phyloP scores from a whole-genome alignment of 163 green algal genomes.

The Prototheca cutis region DNA sequence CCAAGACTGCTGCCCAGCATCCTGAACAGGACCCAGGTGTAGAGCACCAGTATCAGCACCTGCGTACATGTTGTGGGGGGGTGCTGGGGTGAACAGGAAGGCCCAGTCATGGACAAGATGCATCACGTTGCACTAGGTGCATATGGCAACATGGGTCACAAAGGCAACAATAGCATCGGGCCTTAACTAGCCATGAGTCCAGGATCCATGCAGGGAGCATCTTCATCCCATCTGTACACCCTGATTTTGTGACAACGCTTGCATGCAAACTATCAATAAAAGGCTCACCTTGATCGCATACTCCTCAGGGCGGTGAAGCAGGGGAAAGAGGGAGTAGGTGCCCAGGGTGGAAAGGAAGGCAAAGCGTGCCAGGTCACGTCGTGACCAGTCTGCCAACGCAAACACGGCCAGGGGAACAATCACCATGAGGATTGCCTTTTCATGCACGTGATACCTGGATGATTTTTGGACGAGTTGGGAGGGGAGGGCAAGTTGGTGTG shows the following conservation, averaged over 20 bases:
- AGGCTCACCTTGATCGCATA: conserved; percentile 65
- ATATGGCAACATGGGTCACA: too few relatives aligned
- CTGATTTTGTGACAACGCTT: too few relatives aligned
- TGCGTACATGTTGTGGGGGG: not conserved
- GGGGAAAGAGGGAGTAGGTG: conserved; percentile 72
- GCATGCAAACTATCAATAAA: too few relatives aligned
- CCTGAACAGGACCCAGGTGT: too few relatives aligned
- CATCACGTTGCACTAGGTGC: too few relatives aligned
- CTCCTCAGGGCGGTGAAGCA: conserved; percentile 68
- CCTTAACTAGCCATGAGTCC: too few relatives aligned
- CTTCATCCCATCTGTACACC: too few relatives aligned
- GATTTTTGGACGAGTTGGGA: too few relatives aligned
- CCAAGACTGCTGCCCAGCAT: too few relatives aligned
- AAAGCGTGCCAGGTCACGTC: conserved; percentile 24
- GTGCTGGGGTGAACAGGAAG: not conserved
- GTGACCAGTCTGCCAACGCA: not conserved
- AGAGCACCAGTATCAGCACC: conserved; percentile 44
- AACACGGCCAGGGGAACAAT: conserved; percentile 43
- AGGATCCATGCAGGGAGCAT: too few relatives aligned
- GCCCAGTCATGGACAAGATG: not conserved
- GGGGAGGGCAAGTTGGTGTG: too few relatives aligned
- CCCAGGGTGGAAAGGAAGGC: conserved; percentile 46
- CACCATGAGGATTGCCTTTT: conserved; percentile 83
- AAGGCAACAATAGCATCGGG: too few relatives aligned
- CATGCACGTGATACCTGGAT: conserved; percentile 87